These are phyloP conservation scores for Umbilicus rupestris DNA, from an alignment of 164 flowering plant genomes.

Conservation along the genomic window DNA sequence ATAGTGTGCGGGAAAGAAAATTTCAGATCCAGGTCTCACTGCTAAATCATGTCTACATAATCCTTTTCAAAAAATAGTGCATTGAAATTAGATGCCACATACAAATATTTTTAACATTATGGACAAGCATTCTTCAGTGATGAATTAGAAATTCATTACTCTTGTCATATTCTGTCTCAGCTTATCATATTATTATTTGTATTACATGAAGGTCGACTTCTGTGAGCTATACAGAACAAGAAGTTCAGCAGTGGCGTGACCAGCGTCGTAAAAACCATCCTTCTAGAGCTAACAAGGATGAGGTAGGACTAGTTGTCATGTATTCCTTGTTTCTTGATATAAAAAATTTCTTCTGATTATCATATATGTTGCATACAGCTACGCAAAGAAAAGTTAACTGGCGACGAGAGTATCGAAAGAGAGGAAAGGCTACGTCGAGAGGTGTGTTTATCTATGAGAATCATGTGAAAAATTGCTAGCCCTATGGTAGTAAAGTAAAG, in stretches of 20 bases:
- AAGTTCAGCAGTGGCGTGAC: slow-evolving; percentile 81
- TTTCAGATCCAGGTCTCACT: too few species aligned
- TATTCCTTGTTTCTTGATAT: not conserved
- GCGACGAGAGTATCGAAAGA: slow-evolving; percentile 21
- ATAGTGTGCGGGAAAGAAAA: too few species aligned
- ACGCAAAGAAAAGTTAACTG: slow-evolving; percentile 18
- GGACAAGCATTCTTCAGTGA: too few species aligned
- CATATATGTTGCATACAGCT: slow-evolving; percentile 30
- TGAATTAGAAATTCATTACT: too few species aligned
- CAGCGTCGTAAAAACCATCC: slow-evolving; percentile 70
- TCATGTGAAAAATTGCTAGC: not conserved
- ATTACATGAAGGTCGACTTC: slow-evolving; percentile 25
- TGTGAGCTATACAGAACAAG: slow-evolving; percentile 56
- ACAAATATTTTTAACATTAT: too few species aligned
- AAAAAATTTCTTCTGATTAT: slow-evolving; percentile 8
- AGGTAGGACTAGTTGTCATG: slow-evolving; percentile 29
- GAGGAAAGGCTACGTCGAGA: slow-evolving; percentile 45
- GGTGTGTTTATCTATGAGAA: slow-evolving; percentile 30
- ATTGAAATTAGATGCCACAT: too few species aligned
- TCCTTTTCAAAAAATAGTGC: too few species aligned
- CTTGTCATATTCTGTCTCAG: slow-evolving; percentile 1
- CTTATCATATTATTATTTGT: not conserved
- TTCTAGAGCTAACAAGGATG: slow-evolving; percentile 36
- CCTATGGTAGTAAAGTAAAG: not conserved
- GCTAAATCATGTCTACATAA: too few species aligned